Conservation (phyloP, 1,139 yeast species). For the Pneumocystis jirovecii region DNA sequence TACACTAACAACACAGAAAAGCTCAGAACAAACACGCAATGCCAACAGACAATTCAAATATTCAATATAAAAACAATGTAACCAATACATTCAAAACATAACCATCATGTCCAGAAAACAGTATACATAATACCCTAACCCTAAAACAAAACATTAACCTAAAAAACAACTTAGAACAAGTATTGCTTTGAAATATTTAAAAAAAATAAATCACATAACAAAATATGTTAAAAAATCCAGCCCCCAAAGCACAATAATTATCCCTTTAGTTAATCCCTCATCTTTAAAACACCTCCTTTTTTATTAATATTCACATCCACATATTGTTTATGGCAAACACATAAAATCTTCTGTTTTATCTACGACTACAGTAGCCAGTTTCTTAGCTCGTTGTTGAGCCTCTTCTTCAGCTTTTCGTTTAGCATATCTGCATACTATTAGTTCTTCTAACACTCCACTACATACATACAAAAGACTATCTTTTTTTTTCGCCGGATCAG, state of each 20-base stretch:
- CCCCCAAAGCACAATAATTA: too few species aligned
- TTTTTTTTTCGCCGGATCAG: conserved; percentile 12
- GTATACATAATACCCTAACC: neutral
- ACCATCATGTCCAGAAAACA: neutral
- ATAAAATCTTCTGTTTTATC: neutral
- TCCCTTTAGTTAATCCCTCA: too few species aligned
- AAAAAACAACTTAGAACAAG: too few species aligned
- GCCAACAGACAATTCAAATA: neutral
- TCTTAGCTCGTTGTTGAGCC: neutral
- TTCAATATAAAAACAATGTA: neutral
- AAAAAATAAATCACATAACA: too few species aligned
- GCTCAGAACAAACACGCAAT: neutral
- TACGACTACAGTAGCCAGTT: neutral
- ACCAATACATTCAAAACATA: neutral
- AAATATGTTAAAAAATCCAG: too few species aligned
- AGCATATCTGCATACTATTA: neutral
- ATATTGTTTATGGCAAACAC: neutral
- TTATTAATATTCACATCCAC: neutral
- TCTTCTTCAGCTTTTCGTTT: neutral
- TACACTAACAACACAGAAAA: neutral
- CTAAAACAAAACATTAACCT: too few species aligned
- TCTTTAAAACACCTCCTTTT: neutral
- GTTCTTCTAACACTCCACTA: neutral
- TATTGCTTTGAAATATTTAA: too few species aligned
- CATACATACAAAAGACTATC: neutral